phyloP scores from a whole-genome alignment of 129 eudicot species.

The Scalesia atractyloides region DNA sequence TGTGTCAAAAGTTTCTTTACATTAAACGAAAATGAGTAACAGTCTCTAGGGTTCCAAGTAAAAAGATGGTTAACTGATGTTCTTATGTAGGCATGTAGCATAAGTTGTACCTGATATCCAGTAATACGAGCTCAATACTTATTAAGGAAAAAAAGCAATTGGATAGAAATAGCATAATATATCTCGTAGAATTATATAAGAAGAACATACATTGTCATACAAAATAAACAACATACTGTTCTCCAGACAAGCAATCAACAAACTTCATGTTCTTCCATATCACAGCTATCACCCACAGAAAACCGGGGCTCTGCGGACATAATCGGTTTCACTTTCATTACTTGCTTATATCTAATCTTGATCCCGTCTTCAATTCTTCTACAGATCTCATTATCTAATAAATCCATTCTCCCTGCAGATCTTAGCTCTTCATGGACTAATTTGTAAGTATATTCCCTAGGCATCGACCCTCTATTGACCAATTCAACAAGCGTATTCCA shows the following conservation, averaged over 20 bases:
- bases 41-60: slow-evolving; percentile 9
- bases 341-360: slow-evolving; percentile 47
- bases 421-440: slow-evolving; percentile 49
- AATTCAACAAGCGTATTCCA: slow-evolving; percentile 61
- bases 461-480: slow-evolving; percentile 74
- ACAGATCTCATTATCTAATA: slow-evolving; percentile 48
- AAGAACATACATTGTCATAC: slow-evolving; percentile 9
- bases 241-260: background rate
- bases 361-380: slow-evolving; percentile 68
- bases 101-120: slow-evolving; percentile 8
- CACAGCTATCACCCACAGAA: slow-evolving; percentile 1
- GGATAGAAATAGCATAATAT: background rate
- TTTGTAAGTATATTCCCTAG: slow-evolving; percentile 79
- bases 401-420: slow-evolving; percentile 47
- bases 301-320: slow-evolving; percentile 31
- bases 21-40: background rate
- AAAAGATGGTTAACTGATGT: slow-evolving; percentile 10
- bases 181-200: background rate
- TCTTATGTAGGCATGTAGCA: slow-evolving; percentile 12
- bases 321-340: slow-evolving; percentile 70
- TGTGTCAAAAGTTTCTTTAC: background rate
- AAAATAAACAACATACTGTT: slow-evolving; percentile 7
- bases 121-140: background rate
- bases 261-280: slow-evolving; percentile 6
- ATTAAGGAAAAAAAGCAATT: background rate